These are phyloP conservation scores for Halteria grandinella DNA, from an alignment of 73 alveolate genomes.

Conservation along the genomic window DNA sequence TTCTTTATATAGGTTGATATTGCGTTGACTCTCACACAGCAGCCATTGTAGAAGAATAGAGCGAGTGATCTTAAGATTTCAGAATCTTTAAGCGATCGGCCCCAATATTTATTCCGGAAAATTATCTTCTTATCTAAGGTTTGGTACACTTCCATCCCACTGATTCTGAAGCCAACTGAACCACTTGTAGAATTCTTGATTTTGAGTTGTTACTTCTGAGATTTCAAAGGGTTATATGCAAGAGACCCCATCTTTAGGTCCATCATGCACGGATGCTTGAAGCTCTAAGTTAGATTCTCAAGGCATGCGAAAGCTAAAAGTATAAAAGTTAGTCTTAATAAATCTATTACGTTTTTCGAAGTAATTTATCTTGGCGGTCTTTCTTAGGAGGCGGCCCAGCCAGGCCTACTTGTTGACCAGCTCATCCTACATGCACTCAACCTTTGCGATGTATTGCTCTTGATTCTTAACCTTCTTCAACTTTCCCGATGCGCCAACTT, in stretches of 20 bases:
- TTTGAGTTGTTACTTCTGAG: neutral
- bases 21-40: constrained; percentile 28
- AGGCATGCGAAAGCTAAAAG: constrained; percentile 5
- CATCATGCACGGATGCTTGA: constrained; percentile 38
- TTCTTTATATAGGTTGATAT: neutral
- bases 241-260: constrained; percentile 27
- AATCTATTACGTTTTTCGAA: constrained; percentile 12
- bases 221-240: constrained; percentile 19
- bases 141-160: constrained; percentile 39
- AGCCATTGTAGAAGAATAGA: constrained; percentile 19
- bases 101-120: constrained; percentile 35
- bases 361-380: constrained; percentile 10
- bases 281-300: constrained; percentile 4
- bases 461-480: neutral
- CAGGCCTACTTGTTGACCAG: constrained; percentile 19
- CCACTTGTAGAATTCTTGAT: constrained; percentile 19
- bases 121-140: constrained; percentile 16
- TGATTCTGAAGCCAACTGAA: constrained; percentile 14
- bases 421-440: constrained; percentile 10
- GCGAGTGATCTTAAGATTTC: constrained; percentile 5
- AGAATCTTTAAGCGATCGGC: neutral
- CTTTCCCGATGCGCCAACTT: too few relatives aligned
- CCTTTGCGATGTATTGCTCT: constrained; percentile 1
- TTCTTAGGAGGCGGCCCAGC: constrained; percentile 19
- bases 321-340: neutral